Conservation (phyloP, 2,329 filamentous ascomycete genomes). For the Aureobasidium sp. region DNA sequence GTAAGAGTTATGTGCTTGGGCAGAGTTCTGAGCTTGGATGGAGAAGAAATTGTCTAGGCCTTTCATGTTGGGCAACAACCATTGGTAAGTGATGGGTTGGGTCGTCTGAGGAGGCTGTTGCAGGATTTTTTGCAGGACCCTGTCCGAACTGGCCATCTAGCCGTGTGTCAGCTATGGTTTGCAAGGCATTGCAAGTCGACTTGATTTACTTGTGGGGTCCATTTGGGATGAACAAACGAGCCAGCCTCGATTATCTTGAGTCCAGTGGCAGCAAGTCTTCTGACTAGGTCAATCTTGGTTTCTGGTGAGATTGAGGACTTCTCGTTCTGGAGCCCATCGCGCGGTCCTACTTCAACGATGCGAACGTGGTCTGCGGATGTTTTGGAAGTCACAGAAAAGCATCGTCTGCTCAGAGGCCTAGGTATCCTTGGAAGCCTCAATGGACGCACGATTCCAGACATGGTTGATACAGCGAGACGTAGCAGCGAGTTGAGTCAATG, state of each 20-base stretch:
- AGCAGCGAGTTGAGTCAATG: background rate
- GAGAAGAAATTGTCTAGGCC: slow-evolving; percentile 56
- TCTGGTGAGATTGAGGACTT: slow-evolving; percentile 59
- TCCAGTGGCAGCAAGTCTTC: slow-evolving; percentile 58
- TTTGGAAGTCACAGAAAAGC: slow-evolving; percentile 21
- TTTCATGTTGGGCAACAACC: slow-evolving; percentile 68
- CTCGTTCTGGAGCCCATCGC: slow-evolving; percentile 84
- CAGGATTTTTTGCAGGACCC: slow-evolving; percentile 63
- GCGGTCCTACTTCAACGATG: slow-evolving; percentile 74
- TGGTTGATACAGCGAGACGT: too few species aligned
- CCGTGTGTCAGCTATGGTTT: background rate
- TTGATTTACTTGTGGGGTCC: slow-evolving; percentile 61
- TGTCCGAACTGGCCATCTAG: slow-evolving; percentile 72
- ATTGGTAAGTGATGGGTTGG: slow-evolving; percentile 60
- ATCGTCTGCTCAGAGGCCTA: slow-evolving; percentile 4
- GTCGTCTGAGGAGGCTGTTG: slow-evolving; percentile 46
- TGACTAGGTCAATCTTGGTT: slow-evolving; percentile 70
- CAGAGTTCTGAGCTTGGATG: slow-evolving; percentile 37
- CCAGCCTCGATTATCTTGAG: slow-evolving; percentile 69
- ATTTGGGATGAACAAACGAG: slow-evolving; percentile 75
- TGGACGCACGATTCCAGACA: background rate
- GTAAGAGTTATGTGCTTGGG: slow-evolving; percentile 39
- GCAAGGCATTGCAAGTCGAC: background rate
- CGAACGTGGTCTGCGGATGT: slow-evolving; percentile 36
- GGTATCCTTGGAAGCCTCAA: background rate